Conservation (phyloP, 1,284 basidiomycete species). For the Leccinum solheimii region DNA sequence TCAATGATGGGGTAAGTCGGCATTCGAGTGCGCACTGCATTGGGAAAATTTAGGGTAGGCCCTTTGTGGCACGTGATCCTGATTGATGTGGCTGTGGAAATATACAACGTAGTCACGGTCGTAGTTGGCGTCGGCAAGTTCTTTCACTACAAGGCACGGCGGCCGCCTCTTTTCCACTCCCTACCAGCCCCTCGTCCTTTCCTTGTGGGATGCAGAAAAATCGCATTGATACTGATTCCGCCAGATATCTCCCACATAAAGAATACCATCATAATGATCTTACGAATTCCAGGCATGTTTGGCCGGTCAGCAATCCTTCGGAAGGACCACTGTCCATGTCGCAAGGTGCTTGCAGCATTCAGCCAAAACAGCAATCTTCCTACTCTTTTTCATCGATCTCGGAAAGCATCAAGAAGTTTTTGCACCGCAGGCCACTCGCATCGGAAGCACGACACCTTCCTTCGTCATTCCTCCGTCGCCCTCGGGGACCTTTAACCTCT, state of each 20-base stretch:
- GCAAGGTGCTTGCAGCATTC: conserved; percentile 8
- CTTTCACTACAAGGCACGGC: conserved; percentile 3
- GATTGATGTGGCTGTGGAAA: conserved; percentile 12
- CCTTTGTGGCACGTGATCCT: conserved; percentile 20
- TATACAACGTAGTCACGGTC: background rate
- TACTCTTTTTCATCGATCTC: conserved; percentile 12
- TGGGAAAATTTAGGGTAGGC: conserved; percentile 23
- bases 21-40: background rate
- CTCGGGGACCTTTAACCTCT: conserved; percentile 19
- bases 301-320: conserved; percentile 28
- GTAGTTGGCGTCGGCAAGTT: background rate
- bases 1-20: conserved; percentile 13
- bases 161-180: background rate
- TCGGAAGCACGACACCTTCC: conserved; percentile 17
- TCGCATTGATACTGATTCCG: conserved; percentile 1
- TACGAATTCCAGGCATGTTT: conserved; percentile 17
- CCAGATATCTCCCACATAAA: conserved; percentile 22
- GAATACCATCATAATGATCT: conserved; percentile 20
- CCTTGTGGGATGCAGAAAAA: conserved; percentile 28
- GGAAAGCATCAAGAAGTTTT: conserved; percentile 21
- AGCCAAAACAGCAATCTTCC: conserved; percentile 4
- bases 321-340: conserved; percentile 13
- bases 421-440: conserved; percentile 19
- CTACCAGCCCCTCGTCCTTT: background rate
- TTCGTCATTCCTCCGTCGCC: conserved; percentile 30